Base-by-base conservation (phyloP, 371 early-diverging fungal genomes). In the Polyrhizophydium stewartii region DNA sequence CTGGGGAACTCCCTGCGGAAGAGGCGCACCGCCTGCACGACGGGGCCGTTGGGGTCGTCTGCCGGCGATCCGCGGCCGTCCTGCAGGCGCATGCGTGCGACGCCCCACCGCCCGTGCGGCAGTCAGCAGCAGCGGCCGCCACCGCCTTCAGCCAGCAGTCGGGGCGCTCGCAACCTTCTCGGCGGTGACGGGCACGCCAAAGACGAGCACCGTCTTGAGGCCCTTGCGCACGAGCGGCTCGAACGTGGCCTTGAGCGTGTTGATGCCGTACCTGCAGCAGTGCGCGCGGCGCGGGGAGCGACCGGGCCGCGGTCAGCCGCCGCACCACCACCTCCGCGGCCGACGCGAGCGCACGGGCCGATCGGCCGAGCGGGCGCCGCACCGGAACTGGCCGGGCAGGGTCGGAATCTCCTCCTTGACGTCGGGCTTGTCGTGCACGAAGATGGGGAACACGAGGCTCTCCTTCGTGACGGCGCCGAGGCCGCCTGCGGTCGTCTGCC, bases 401-500 rank as follows among this genome's bases (percentile, higher is more conserved):
- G 93, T 83, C 7, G 77, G 67, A 70, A 97, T 92, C 49, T 84
- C 80, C 46, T 87, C 89, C 56, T 89, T 74, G 32, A 82, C 86
- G 62, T 91, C 85, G 30, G 82, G 73, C 63, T 87, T 82, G 74
- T 93, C 95, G 55, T 85, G 85, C 64, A 97, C 85, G 73, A 97
- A 97, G 66, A 97, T 82, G 21, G 98, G 98, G 73, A 89, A 96
- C 80, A 96, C 89, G 58, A 97, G 85, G 65, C 85, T 81, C 46
- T 76, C 73, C 70, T 91, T 88, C 32, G 86, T 87, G 55, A 95
- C 69, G 49, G 7, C 7, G 28, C 25, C 22, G 9, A 63, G 53
- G 9, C 77, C 71, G 32, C 64, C 57, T 19, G 62, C 66, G 37
- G 62, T 65, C 22, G 31, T 24, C 74, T 93, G 92, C 93, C 94